phyloP scores from a whole-genome alignment of 768 basidiomycete species.

The Panellus pusillus region DNA sequence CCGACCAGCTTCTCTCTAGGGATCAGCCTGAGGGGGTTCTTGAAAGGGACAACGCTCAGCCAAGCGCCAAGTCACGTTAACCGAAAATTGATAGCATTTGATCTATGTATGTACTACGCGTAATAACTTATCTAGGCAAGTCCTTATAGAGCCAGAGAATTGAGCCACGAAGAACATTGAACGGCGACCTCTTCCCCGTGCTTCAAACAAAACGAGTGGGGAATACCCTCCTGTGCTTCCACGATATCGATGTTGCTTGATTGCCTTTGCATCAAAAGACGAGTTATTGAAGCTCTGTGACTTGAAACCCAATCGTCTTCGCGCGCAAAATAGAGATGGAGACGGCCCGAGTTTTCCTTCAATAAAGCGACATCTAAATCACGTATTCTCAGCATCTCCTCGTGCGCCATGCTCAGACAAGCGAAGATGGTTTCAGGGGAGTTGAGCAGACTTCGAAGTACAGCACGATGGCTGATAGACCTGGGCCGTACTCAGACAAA shows the following conservation, averaged over 20 bases:
- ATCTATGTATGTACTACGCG: no score
- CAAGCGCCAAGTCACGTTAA: no score
- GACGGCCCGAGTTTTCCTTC: slow-evolving; percentile 35
- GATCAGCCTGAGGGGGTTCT: no score
- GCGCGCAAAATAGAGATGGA: slow-evolving; percentile 59
- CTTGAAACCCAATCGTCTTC: slow-evolving; percentile 70
- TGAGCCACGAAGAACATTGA: slow-evolving; percentile 38
- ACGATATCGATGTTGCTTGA: slow-evolving; percentile 32
- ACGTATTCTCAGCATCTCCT: slow-evolving; percentile 66
- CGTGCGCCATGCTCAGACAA: slow-evolving; percentile 58
- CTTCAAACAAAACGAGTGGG: slow-evolving; percentile 74
- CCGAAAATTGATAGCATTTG: no score
- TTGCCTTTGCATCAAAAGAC: slow-evolving; percentile 35
- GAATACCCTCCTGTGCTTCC: slow-evolving; percentile 48
- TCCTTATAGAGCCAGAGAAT: not conserved
- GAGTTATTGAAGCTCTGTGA: slow-evolving; percentile 43
- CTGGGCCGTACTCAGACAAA: not conserved
- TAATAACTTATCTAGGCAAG: not conserved
- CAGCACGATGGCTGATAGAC: slow-evolving; percentile 46
- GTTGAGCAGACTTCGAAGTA: slow-evolving; percentile 48
- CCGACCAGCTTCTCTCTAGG: no score
- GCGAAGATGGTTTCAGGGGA: slow-evolving; percentile 55
- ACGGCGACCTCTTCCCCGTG: slow-evolving; percentile 51
- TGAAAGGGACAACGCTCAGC: no score
- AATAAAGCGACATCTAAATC: slow-evolving; percentile 50